Conservation (phyloP, 2,329 filamentous ascomycete genomes). For the Calonectria hongkongensis region DNA sequence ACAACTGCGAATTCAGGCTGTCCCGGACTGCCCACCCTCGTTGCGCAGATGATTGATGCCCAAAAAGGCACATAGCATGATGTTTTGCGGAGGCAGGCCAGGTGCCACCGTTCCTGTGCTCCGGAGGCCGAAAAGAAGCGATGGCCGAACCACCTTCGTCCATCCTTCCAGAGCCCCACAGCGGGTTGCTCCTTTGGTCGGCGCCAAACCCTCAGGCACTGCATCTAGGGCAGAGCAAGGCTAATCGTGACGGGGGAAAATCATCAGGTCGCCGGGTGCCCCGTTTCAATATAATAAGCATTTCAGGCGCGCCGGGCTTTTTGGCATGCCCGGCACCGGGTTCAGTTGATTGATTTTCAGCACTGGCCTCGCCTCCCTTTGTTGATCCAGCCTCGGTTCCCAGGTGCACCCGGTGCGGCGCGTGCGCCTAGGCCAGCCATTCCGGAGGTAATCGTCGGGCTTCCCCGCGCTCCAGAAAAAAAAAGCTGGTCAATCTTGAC, state of each 20-base stretch:
- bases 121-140: slow-evolving; percentile 13
- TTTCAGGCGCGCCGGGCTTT: slow-evolving; percentile 9
- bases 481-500: slow-evolving; percentile 10
- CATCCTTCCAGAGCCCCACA: slow-evolving; percentile 19
- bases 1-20: neutral
- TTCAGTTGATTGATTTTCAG: neutral
- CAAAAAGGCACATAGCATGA: neutral
- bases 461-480: slow-evolving; percentile 38
- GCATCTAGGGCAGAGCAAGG: slow-evolving; percentile 13
- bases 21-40: neutral
- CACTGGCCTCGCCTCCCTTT: slow-evolving; percentile 22
- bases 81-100: slow-evolving; percentile 3
- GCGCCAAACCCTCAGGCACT: slow-evolving; percentile 1
- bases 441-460: slow-evolving; percentile 44
- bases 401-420: slow-evolving; percentile 43
- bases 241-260: slow-evolving; percentile 13
- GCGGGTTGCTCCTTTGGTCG: slow-evolving; percentile 15
- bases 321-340: neutral
- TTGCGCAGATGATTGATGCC: neutral
- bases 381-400: slow-evolving; percentile 24
- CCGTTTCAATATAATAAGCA: neutral
- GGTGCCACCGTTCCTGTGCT: slow-evolving; percentile 18
- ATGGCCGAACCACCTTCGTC: slow-evolving; percentile 20
- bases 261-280: slow-evolving; percentile 3
- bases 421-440: slow-evolving; percentile 35